phyloP scores from a whole-genome alignment of 2,329 filamentous ascomycete species.

The Diaporthe caulivora region DNA sequence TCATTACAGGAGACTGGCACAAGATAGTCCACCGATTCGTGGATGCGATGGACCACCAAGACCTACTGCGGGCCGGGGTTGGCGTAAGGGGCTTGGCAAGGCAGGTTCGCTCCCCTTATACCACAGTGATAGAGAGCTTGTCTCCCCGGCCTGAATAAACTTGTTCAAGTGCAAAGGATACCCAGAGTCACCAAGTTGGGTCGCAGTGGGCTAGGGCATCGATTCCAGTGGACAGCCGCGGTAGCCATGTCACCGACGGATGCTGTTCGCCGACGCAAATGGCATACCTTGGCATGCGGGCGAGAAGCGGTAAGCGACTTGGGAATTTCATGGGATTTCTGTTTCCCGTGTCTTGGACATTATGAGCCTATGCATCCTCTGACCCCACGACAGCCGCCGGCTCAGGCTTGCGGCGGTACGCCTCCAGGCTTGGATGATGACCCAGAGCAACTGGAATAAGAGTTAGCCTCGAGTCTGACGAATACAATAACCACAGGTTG shows the following conservation, averaged over 20 bases:
- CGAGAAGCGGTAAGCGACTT: background rate
- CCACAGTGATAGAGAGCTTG: background rate
- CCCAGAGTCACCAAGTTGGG: background rate
- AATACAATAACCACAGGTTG: background rate
- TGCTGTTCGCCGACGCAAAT: background rate
- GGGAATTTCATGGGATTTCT: slow-evolving; percentile 17
- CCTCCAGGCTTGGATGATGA: slow-evolving; percentile 28
- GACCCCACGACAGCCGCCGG: background rate
- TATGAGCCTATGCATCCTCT: slow-evolving; percentile 5
- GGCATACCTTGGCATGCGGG: background rate
- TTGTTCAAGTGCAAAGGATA: background rate
- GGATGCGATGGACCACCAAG: background rate
- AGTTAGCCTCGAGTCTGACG: background rate
- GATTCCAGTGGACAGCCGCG: background rate
- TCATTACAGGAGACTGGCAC: background rate
- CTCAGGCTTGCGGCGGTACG: background rate
- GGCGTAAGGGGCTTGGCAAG: background rate
- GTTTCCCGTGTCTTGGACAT: background rate
- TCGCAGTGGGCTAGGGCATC: background rate
- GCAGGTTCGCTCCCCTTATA: background rate
- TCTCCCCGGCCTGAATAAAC: no score
- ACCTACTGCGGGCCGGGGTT: no score
- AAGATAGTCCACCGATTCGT: background rate
- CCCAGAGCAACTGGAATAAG: slow-evolving; percentile 14
- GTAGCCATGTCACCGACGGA: background rate